These are phyloP conservation scores for Lentinula raphanica DNA, from an alignment of 768 basidiomycete species.

Conservation along the genomic window DNA sequence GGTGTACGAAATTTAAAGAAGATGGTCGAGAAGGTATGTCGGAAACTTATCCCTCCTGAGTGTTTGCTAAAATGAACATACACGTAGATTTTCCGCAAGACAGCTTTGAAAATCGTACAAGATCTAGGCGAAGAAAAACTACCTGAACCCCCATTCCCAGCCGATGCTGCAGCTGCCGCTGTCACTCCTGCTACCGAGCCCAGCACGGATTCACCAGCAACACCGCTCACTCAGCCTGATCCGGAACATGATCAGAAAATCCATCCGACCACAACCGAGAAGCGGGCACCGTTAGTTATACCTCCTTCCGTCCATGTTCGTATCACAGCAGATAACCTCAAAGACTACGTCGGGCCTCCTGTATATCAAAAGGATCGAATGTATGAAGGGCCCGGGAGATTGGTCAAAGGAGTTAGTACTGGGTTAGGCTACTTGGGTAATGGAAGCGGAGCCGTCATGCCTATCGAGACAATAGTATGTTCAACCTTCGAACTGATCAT, in stretches of 20 bases:
- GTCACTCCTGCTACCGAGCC: constrained; percentile 9
- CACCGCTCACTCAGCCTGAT: constrained; percentile 11
- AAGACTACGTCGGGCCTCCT: constrained; percentile 95
- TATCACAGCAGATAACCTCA: constrained; percentile 83
- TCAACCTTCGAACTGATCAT: background rate
- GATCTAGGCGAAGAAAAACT: constrained; percentile 85
- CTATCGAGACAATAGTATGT: constrained; percentile 84
- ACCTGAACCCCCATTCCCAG: constrained; percentile 54
- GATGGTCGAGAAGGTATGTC: constrained; percentile 88
- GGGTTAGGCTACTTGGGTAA: constrained; percentile 96
- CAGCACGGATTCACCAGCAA: constrained; percentile 16
- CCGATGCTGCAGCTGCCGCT: constrained; percentile 11
- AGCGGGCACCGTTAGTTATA: constrained; percentile 75
- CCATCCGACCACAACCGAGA: constrained; percentile 60
- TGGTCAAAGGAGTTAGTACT: constrained; percentile 75
- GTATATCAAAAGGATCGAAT: constrained; percentile 93
- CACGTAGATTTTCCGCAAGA: constrained; percentile 88
- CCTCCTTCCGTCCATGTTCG: constrained; percentile 73
- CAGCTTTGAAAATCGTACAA: constrained; percentile 84
- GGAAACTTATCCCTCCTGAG: background rate
- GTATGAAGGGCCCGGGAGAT: constrained; percentile 36
- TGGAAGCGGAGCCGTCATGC: constrained; percentile 95
- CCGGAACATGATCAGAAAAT: constrained; percentile 34
- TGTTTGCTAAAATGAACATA: background rate
- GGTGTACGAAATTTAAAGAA: constrained; percentile 97